Base-by-base conservation (phyloP, 371 early-diverging fungal genomes). In the Scutellospora calospora region DNA sequence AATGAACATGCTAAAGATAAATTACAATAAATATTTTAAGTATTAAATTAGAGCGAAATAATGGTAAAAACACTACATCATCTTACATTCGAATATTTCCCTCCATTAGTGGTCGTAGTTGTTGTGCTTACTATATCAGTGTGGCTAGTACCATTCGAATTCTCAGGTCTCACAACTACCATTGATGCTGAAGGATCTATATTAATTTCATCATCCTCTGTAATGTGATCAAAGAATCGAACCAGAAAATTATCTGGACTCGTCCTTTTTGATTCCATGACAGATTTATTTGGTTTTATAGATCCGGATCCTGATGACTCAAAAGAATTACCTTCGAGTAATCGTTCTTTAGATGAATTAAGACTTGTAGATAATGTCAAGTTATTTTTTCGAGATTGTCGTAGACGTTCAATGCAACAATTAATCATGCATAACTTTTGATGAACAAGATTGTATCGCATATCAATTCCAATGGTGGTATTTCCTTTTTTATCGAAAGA, bases 391-490 rank as follows among this genome's bases (percentile, higher is more conserved):
- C 85, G 80, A 31, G 80, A 69, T 18, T 51, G 35, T 33, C 86
- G 77, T 29, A 88, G 86, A 41, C 94, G 89, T n/a, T 86, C 83
- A 49, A 93, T 90, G 84, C 97, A 97, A 81, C 94, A 95, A 81
- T 97, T 96, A 54, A 97, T 82, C 97, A 97, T 95, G 66, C 93
- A 90, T n/a, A 97, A 84, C 77, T 97, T 97, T 88, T 97, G 97
- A 80, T 95, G 92, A 4, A 95, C 71, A 33, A 97, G 84, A 69
- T 89, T 91, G 77, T 89, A 94, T 12, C 93, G 84, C 66, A 96
- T 83, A 80, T 96, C 96, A 16, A 96, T 90, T 0, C 88, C 90
- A 33, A 87, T 84, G 8, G 76, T 81, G 29, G 57, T 76, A 54
- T 38, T 66, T 62, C 73, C 5, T 65, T 25, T 55, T 78, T 80